Evolutionary conservation across 2,329 filamentous ascomycete genomes (phyloP), one percentile per base, ranked within the genome.

Genomic region (Basipetospora chlamydospora): DNA sequence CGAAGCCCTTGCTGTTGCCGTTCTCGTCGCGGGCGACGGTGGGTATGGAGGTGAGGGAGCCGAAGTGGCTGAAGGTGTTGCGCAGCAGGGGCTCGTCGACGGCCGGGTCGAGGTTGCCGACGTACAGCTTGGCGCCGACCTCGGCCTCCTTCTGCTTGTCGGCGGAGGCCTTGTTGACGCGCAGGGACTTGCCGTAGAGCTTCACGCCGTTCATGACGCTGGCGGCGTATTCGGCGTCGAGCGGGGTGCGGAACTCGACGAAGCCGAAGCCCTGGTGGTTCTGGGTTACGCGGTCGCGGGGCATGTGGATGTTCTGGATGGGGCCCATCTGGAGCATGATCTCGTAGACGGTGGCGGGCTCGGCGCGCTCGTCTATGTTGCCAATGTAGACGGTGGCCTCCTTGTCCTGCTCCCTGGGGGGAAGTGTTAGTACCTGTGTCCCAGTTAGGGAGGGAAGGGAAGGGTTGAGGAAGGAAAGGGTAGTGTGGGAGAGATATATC

Each of bases 221-320:
- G 48, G 86, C 82, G 16, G 90, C 88, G 63, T 98, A 98, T 56
- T 96, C 90, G 49, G 90, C 90, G 58, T 95, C 90, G 51, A 86
- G 78, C 55, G 94, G 86, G 47, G 81, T 87, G 53, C 86, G 88
- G 59, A 95, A 98, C 60, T 98, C 90, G 59, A 98, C 90, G 60
- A 98, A 98, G 49, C 90, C 90, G 66, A 95, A 98, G 48, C 90
- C 90, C 61, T 96, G 90, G 58, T 98, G 90, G 39, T 79, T 80
- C 54, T 95, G 86, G 32, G 90, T 95, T 48, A 98, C 90, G 57
- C 90, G 84, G 59, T 98, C 90, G 67, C 95, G 94, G 39, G 90
- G 90, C 54, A 98, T 77, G 62, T 98, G 90, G 44, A 98, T 88
- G 60, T 96, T 96, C 54, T 93, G 84, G 50, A 98, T 92, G 48